Base-by-base conservation (phyloP, 768 basidiomycete species). In the Pulveroboletus sp. region DNA sequence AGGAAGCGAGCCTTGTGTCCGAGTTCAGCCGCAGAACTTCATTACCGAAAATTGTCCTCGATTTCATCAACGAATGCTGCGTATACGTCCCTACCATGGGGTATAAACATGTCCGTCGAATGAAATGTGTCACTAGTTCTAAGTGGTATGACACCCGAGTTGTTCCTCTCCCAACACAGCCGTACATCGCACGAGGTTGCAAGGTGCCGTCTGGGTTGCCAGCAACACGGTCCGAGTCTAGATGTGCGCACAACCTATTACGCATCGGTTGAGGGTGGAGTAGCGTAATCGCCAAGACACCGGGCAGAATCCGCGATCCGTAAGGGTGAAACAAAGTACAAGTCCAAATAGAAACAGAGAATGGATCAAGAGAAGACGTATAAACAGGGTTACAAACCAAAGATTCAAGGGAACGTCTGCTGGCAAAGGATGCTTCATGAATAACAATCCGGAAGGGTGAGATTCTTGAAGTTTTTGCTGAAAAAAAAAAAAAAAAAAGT, bases 381-480 rank as follows among this genome's bases (percentile, higher is more conserved):
- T 32, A 33, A 37, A 19, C 6, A 17, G 47, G 44, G 29, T 39
- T 49, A 57, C 57, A 55, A 24, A 40, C 49, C 14, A 2, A 37
- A 50, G 40, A 42, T 38, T 11, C n/a, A 40, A 29, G 40, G 39
- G n/a, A 20, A 43, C 7, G 38, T 32, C 16, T n/a, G 6, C 29
- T 20, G 29, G 34, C 16, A 17, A 40, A 41, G 13, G 21, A 23
- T 20, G 17, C 23, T 34, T 49, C 27, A 55, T 39, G 35, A 49
- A 38, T 43, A 27, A 65, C 90, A 91, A 39, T 68, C 58, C 6
- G 87, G 86, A 45, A 91, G 78, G 17, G 73, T 84, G 63, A 91
- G 70, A 58, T 73, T 72, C 71, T 92, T 90, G 60, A 90, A 75
- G 20, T 79, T 82, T 56, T 81, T 80, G 68, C 87, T 90, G 36